These are phyloP conservation scores for Leccinum variicolor DNA, from an alignment of 768 basidiomycete species.

Conservation along the genomic window DNA sequence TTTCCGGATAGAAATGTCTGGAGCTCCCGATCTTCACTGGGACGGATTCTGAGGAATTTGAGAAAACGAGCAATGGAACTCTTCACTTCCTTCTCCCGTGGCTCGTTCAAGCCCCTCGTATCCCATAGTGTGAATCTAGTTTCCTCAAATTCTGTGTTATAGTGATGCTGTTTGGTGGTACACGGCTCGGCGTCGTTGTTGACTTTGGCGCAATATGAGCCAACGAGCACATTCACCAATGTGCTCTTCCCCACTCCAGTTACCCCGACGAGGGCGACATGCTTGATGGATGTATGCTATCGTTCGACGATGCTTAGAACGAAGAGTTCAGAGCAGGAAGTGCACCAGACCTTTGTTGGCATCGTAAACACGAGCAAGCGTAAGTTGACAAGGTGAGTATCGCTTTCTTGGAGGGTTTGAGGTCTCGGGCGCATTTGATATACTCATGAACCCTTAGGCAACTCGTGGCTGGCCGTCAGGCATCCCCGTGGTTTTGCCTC, in stretches of 20 bases:
- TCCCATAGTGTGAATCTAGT: constrained; percentile 7
- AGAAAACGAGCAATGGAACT: constrained; percentile 4
- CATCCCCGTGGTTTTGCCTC: neutral
- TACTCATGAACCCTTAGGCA: neutral
- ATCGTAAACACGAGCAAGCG: neutral
- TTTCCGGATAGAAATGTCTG: constrained; percentile 9
- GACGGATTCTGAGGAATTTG: neutral
- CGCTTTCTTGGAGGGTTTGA: neutral
- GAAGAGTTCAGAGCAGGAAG: neutral
- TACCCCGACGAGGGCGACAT: constrained; percentile 12
- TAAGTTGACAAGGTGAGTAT: neutral
- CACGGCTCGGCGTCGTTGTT: constrained; percentile 7
- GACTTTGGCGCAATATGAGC: neutral
- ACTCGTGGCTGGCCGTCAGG: constrained; percentile 1
- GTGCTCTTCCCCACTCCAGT: constrained; percentile 18
- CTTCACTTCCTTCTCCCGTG: neutral
- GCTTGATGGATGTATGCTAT: constrained; percentile 5
- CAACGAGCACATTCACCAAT: constrained; percentile 12
- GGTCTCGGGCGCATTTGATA: neutral
- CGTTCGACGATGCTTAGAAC: neutral
- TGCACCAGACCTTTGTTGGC: constrained; percentile 1
- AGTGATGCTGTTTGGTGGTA: neutral
- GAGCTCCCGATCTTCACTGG: constrained; percentile 12
- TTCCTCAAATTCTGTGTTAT: neutral
- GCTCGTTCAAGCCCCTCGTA: constrained; percentile 13